Conservation (phyloP, 257 asterid species). For the Asclepias syriaca region DNA sequence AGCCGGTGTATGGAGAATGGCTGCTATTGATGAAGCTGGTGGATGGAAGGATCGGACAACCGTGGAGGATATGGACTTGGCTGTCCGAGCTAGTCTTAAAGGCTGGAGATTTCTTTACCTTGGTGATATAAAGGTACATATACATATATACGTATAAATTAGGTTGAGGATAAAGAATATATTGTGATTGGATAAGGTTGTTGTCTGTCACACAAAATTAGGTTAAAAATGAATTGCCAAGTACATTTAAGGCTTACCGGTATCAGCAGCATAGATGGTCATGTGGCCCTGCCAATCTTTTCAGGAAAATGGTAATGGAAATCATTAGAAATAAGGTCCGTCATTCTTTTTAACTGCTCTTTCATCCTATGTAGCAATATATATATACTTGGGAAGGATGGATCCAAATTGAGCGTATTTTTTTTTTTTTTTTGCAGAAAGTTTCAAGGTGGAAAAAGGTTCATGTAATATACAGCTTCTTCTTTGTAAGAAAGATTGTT, state of each 20-base stretch:
- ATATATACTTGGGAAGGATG: no score
- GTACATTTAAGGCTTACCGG: constrained; percentile 88
- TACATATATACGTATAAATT: no score
- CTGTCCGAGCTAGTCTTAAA: constrained; percentile 89
- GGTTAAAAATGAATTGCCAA: constrained; percentile 95
- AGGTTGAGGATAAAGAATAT: neutral
- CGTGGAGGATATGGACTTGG: constrained; percentile 95
- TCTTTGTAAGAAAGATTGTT: constrained; percentile 78
- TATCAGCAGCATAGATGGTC: constrained; percentile 99
- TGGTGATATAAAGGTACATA: constrained; percentile 50
- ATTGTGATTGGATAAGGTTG: neutral
- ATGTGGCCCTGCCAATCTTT: constrained; percentile 95
- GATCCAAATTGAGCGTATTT: neutral
- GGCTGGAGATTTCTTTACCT: constrained; percentile 95
- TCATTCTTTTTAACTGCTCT: neutral
- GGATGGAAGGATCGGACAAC: constrained; percentile 98
- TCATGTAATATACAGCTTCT: constrained; percentile 90
- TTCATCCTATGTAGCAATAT: no score
- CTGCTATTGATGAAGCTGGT: constrained; percentile 94
- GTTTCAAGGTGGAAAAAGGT: constrained; percentile 78
- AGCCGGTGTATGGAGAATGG: constrained; percentile 94
- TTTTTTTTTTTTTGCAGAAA: constrained; percentile 48
- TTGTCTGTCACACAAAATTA: constrained; percentile 8
- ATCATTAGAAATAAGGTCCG: constrained; percentile 72
- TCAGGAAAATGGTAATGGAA: constrained; percentile 75